Evolutionary conservation across 306 rosid species (phyloP).

Genomic region (Abrus precatorius): DNA sequence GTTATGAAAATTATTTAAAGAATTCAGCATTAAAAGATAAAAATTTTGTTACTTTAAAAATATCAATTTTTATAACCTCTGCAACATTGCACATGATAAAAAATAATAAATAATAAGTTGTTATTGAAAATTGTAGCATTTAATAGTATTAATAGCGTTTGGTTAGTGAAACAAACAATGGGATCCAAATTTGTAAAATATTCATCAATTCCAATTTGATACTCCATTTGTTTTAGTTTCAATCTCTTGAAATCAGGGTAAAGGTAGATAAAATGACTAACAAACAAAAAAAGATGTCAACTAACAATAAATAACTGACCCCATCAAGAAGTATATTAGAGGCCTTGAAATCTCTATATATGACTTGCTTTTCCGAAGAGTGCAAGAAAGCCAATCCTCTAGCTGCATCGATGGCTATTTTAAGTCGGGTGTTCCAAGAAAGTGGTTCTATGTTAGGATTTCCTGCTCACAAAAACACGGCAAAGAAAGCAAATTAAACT

Average conservation of each 20-base stretch:
- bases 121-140: too few relatives aligned
- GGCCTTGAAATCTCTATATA: conserved; percentile 92
- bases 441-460: conserved; percentile 68
- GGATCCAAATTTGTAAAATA: conserved; percentile 1
- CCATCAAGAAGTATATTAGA: conserved; percentile 86
- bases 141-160: not conserved
- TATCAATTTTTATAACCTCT: too few relatives aligned
- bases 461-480: conserved; percentile 59
- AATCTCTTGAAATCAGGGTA: conserved; percentile 16
- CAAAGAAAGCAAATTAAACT: conserved; percentile 29
- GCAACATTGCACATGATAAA: too few relatives aligned
- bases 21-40: conserved; percentile 6
- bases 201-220: not conserved
- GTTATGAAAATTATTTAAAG: conserved; percentile 5
- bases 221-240: conserved; percentile 34
- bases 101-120: too few relatives aligned
- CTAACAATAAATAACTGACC: conserved; percentile 59
- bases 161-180: conserved; percentile 1
- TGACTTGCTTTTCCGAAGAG: conserved; percentile 70
- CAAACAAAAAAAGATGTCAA: conserved; percentile 18
- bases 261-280: not conserved
- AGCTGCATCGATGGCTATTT: conserved; percentile 90
- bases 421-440: conserved; percentile 78
- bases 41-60: not conserved
- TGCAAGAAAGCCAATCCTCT: conserved; percentile 89